Evolutionary conservation across 805 yeast species (phyloP), one percentile per base, ranked within the genome.

Genomic region (Maudiozyma barnettii): DNA sequence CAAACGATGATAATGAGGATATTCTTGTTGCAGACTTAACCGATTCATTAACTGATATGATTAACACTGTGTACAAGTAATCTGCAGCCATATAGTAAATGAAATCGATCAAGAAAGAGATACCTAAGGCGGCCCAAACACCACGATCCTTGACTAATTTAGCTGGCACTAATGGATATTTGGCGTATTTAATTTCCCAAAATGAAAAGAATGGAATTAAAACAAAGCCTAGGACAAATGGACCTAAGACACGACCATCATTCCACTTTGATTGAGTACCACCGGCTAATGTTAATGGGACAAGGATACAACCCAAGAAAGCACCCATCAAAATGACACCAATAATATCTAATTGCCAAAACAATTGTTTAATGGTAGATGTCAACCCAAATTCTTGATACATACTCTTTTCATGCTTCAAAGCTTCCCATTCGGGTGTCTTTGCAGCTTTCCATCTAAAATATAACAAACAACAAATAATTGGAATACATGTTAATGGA

Each of bases 261-360:
- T 67, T 58, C 95, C 95, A 85, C 45, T 71, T 69, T 2, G 67
- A 53, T 1, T 57, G 41, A 33, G 65, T 59, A 51, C 89, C 89
- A 52, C 87, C 90, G 12, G 90, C 90, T 29, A 85, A 64, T 12
- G 93, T 84, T 53, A 85, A 71, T 20, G 95, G 93, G 20, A 78
- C 80, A 49, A 85, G 69, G 41, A 85, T 69, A 54, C 82, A 75
- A 39, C 86, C 88, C 20, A 84, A 67, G 2, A 74, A 71, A 22
- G 75, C 74, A 45, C 76, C 70, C 54, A 83, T 59, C 19, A 82
- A 63, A 18, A 80, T 55, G 33, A 80, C 64, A 40, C 93, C 95
- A 46, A 80, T 61, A 13, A 81, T 63, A 60, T 85, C 95, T 41
- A 82, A 58, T 56, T 76, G 74, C 84, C 85, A 80, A 64, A 79